Evolutionary conservation across 2,329 filamentous ascomycete species (phyloP).

Genomic region (Fusarium sp.): DNA sequence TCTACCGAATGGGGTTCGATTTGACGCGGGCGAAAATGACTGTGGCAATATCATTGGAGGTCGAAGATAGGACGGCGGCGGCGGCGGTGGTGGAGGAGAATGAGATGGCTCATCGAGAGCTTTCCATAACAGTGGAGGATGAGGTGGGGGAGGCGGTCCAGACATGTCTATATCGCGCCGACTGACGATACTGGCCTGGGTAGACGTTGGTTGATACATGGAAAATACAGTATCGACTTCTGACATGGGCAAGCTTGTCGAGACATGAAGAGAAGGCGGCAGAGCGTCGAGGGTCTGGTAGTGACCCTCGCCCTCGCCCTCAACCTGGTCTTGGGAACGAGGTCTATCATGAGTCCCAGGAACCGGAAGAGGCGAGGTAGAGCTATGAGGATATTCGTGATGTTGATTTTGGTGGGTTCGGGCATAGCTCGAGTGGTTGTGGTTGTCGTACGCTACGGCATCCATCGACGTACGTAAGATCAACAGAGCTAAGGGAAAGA

Average conservation of each 20-base stretch:
- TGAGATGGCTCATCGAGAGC: slow-evolving; percentile 5
- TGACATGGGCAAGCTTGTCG: slow-evolving; percentile 42
- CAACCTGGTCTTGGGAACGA: slow-evolving; percentile 5
- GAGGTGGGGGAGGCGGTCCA: slow-evolving; percentile 37
- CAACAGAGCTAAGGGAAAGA: slow-evolving; percentile 28
- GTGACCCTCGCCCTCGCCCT: slow-evolving; percentile 23
- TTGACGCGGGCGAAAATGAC: slow-evolving; percentile 8
- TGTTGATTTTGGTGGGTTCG: slow-evolving; percentile 18
- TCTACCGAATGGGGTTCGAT: slow-evolving; percentile 3
- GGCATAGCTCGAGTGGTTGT: slow-evolving; percentile 28
- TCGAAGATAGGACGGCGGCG: slow-evolving; percentile 14
- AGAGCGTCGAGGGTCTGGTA: slow-evolving; percentile 32
- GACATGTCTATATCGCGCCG: slow-evolving; percentile 42
- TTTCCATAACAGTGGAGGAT: slow-evolving; percentile 23
- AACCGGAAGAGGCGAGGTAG: slow-evolving; percentile 28
- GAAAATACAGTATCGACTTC: slow-evolving; percentile 46
- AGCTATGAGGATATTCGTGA: slow-evolving; percentile 16
- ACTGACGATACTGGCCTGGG: slow-evolving; percentile 46
- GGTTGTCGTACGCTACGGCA: slow-evolving; percentile 33
- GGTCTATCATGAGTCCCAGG: slow-evolving; percentile 31
- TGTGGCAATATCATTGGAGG: slow-evolving; percentile 14
- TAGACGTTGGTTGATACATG: slow-evolving; percentile 47
- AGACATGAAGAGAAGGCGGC: slow-evolving; percentile 20
- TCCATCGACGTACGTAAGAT: slow-evolving; percentile 37
- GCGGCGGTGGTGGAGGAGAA: neutral